Conservation (phyloP, 768 basidiomycete species). For the Amanita thiersii region DNA sequence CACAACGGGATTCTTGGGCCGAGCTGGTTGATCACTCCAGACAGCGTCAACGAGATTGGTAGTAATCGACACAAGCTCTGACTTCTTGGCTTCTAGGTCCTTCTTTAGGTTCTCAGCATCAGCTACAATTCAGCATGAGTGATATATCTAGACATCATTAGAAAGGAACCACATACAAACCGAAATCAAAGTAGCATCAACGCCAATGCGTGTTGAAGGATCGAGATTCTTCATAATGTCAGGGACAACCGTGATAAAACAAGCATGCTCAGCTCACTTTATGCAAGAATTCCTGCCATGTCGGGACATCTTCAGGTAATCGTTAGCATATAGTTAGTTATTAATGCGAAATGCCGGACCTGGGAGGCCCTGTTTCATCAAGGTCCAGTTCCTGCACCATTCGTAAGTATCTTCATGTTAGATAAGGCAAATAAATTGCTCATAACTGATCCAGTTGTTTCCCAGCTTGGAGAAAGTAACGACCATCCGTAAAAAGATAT, state of each 20-base stretch:
- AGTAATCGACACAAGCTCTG: constrained; percentile 55
- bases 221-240: constrained; percentile 47
- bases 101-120: constrained; percentile 61
- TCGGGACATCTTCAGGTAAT: constrained; percentile 59
- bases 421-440: not conserved
- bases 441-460: constrained; percentile 79
- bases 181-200: constrained; percentile 73
- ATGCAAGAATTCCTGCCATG: constrained; percentile 81
- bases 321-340: not conserved
- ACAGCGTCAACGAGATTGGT: constrained; percentile 74
- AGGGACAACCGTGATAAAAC: not conserved
- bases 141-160: not conserved
- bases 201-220: constrained; percentile 58
- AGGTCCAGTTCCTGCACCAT: constrained; percentile 67
- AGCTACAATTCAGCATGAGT: constrained; percentile 23
- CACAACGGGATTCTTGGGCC: constrained; percentile 63
- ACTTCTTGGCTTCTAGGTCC: constrained; percentile 43
- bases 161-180: constrained; percentile 34
- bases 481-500: constrained; percentile 87
- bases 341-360: constrained; percentile 35
- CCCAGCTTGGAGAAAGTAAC: constrained; percentile 90
- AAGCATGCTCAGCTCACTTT: constrained; percentile 37
- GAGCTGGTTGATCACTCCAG: constrained; percentile 66
- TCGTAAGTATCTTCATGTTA: not conserved
- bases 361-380: constrained; percentile 89